These are phyloP conservation scores for Strobilomyces dryophilus DNA, from an alignment of 768 basidiomycete genomes.

Conservation along the genomic window DNA sequence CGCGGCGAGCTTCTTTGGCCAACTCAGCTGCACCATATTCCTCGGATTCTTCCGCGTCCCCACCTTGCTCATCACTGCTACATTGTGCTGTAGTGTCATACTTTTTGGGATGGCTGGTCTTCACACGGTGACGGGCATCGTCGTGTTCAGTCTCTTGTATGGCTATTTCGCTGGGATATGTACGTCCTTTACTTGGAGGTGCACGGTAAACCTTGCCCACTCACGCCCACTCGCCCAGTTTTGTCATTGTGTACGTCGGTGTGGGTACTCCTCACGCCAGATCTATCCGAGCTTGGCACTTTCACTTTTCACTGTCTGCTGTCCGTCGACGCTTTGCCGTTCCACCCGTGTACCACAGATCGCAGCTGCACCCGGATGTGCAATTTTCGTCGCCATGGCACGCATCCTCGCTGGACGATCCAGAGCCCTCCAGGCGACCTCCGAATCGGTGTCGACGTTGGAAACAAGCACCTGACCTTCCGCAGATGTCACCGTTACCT, in stretches of 20 bases:
- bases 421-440: too few relatives aligned
- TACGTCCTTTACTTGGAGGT: conserved; percentile 26
- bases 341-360: too few relatives aligned
- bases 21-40: conserved; percentile 45
- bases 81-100: conserved; percentile 35
- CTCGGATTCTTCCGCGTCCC: conserved; percentile 41
- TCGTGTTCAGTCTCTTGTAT: conserved; percentile 42
- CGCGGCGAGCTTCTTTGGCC: conserved; percentile 50
- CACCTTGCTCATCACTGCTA: conserved; percentile 33
- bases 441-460: too few relatives aligned
- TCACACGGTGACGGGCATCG: conserved; percentile 37
- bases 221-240: too few relatives aligned
- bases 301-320: background rate
- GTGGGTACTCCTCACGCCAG: conserved; percentile 41
- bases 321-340: background rate
- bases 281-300: conserved; percentile 45
- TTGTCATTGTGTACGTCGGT: conserved; percentile 42
- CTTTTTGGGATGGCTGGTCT: conserved; percentile 45
- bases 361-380: too few relatives aligned
- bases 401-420: too few relatives aligned
- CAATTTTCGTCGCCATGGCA: too few relatives aligned
- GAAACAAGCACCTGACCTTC: too few relatives aligned
- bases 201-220: too few relatives aligned
- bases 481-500: too few relatives aligned
- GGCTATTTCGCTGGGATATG: conserved; percentile 52